These are phyloP conservation scores for Trichophyton verrucosum DNA, from an alignment of 2,329 filamentous ascomycete species.

Conservation along the genomic window DNA sequence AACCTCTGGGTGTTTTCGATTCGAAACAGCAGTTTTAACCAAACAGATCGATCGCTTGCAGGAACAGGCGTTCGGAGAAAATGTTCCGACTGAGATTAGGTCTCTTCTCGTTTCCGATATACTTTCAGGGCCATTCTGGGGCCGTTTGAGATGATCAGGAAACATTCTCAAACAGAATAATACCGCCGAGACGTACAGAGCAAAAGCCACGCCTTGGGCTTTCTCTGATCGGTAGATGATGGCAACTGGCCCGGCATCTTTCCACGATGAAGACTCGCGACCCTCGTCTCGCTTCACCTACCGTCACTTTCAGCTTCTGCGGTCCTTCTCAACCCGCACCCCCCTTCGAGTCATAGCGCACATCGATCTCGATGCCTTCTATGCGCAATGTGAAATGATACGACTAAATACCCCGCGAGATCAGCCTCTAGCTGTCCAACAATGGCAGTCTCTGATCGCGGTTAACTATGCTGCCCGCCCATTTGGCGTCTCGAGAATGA, in stretches of 20 bases:
- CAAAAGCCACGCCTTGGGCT: background rate
- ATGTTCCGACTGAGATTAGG: background rate
- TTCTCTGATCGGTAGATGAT: background rate
- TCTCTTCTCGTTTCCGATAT: background rate
- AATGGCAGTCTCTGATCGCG: slow-evolving; percentile 91
- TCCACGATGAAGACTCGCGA: background rate
- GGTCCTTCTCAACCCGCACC: slow-evolving; percentile 55
- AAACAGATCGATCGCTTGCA: background rate
- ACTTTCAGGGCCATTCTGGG: background rate
- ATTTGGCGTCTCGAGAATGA: slow-evolving; percentile 67
- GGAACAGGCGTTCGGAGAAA: background rate
- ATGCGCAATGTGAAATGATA: slow-evolving; percentile 91
- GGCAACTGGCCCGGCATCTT: background rate
- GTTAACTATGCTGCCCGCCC: slow-evolving; percentile 86
- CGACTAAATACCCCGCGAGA: slow-evolving; percentile 62
- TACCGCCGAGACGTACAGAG: background rate
- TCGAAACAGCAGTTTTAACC: background rate
- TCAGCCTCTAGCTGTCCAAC: slow-evolving; percentile 79
- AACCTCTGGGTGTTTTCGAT: background rate
- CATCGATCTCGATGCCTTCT: slow-evolving; percentile 94
- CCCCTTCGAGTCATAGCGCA: slow-evolving; percentile 81
- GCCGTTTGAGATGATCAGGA: background rate
- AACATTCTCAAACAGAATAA: background rate
- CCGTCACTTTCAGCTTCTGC: slow-evolving; percentile 66
- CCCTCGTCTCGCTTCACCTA: slow-evolving; percentile 63